Evolutionary conservation across 345 rosid genomes (phyloP), one percentile per base, ranked within the genome.

Genomic region (Eutrema heterophyllum): DNA sequence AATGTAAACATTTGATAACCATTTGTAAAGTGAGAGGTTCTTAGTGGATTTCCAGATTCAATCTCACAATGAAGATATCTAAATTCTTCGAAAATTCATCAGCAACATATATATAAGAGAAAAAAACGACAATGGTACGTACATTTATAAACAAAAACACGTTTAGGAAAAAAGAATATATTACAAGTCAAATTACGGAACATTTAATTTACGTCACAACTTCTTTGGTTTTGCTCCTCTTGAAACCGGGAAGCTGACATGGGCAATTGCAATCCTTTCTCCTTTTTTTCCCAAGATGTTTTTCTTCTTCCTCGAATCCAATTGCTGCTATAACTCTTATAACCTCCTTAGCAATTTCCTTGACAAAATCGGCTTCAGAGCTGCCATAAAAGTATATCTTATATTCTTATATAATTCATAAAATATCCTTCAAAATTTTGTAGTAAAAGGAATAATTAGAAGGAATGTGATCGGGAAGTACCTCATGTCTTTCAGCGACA

Each of bases 311-410:
- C 21, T 64, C 57, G n/a, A 44, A 2, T 32, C 9, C 21, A 13
- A 39, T 24, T 9, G 54, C 16, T 52, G n/a, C 39, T 14, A 21
- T 9, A 52, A 44, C 57, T 55, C 40, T 64, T 39, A 18, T 0
- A 7, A 64, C 30, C 48, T 52, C 70, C 48, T 9, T 45, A 11
- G 45, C 71, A 35, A 54, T 73, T 16, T 73, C 30, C 5, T 64
- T 44, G 9, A 73, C 14, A 44, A 54, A 73, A 44, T 55, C 65
- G 0, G 77, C 16, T 55, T 73, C 77, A 65, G 70, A 73, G 39
- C 77, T 73, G 57, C 71, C 56, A 63, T 13, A 43, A 16, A 24
- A 30, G 6, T 24, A n/a, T 30, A 70, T 5, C 30, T 44, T 16
- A 41, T 6, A 29, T 29, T 4, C 3, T 30, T 21, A 21, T 21